phyloP scores from a whole-genome alignment of 495 filamentous ascomycete genomes.

The Pseudotulostoma volvatum region DNA sequence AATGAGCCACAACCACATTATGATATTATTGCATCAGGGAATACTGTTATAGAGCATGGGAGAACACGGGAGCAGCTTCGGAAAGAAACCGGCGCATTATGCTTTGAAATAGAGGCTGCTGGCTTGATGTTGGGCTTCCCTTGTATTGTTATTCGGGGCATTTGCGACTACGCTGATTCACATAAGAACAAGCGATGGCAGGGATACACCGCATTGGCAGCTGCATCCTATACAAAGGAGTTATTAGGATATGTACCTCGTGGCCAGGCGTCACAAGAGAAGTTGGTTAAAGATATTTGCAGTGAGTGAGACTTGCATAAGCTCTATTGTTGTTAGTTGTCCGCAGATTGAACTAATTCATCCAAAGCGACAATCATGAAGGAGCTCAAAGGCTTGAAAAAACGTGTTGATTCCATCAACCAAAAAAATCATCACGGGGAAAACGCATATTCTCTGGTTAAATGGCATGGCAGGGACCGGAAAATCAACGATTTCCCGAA shows the following conservation, averaged over 20 bases:
- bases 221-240: constrained; percentile 21
- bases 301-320: too few species aligned
- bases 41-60: constrained; percentile 16
- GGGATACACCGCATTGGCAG: constrained; percentile 20
- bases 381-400: constrained; percentile 13
- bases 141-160: too few species aligned
- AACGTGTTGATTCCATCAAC: constrained; percentile 14
- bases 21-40: constrained; percentile 26
- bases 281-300: constrained; percentile 5
- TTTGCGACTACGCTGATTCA: constrained; percentile 28
- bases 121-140: too few species aligned
- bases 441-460: not conserved
- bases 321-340: constrained; percentile 15
- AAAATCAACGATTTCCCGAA: too few species aligned
- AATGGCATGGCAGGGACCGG: too few species aligned
- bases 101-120: too few species aligned
- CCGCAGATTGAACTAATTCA: constrained; percentile 15
- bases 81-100: constrained; percentile 3
- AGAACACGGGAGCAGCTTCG: constrained; percentile 2
- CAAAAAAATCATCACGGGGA: constrained; percentile 7
- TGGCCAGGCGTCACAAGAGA: constrained; percentile 4
- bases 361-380: constrained; percentile 10
- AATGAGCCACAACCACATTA: constrained; percentile 16
- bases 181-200: too few species aligned
- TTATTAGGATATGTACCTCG: constrained; percentile 9